Evolutionary conservation across 2,329 filamentous ascomycete genomes (phyloP).

Genomic region (Colletotrichum theobromicola): DNA sequence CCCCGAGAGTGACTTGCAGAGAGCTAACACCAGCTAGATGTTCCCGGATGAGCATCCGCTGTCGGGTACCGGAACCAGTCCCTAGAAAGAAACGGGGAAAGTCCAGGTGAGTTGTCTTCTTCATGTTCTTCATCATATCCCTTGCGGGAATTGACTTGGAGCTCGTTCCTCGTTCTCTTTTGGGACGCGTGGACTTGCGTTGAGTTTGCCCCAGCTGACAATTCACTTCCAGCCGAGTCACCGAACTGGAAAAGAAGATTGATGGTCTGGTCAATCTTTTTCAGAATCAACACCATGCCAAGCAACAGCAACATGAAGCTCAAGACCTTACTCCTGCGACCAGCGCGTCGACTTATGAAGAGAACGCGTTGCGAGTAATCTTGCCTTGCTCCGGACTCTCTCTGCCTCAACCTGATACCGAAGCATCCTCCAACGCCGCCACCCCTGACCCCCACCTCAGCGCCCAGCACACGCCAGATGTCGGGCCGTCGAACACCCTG

Average conservation of each 20-base stretch:
- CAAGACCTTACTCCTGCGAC: not conserved
- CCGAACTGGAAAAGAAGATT: conserved; percentile 43
- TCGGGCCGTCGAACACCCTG: not conserved
- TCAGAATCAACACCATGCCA: conserved; percentile 30
- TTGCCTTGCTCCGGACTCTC: not conserved
- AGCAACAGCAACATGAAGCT: not conserved
- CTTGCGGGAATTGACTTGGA: no score
- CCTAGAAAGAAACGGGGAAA: conserved; percentile 39
- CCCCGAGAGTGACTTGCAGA: not conserved
- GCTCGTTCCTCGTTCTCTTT: not conserved
- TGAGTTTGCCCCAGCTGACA: not conserved
- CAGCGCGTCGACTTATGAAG: not conserved
- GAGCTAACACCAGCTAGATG: conserved; percentile 29
- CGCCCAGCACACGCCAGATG: not conserved
- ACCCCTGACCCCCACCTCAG: not conserved
- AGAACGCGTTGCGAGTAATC: not conserved
- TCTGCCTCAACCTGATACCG: not conserved
- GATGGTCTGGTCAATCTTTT: conserved; percentile 44
- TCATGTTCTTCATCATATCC: no score
- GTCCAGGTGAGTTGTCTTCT: conserved; percentile 31
- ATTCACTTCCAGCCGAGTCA: conserved; percentile 34
- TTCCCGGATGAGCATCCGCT: conserved; percentile 36
- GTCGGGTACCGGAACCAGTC: conserved; percentile 36
- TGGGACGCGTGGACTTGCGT: not conserved
- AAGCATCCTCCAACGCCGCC: not conserved